Evolutionary conservation across 345 rosid genomes (phyloP), one percentile per base, ranked within the genome.

Genomic region (Mangifera indica): DNA sequence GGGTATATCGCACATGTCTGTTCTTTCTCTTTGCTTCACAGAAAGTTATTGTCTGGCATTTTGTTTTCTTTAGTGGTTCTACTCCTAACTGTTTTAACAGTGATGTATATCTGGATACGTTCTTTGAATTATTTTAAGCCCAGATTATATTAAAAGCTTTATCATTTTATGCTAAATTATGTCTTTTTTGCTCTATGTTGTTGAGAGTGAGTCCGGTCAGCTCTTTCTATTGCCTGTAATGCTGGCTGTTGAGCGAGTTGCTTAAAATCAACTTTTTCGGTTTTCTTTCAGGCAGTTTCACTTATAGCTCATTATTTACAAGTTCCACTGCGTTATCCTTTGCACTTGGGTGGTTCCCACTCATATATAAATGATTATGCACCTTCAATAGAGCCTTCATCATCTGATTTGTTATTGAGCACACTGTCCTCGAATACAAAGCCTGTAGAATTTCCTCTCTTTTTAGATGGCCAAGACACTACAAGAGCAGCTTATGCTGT

Each of bases 401-500:
- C 96, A n/a, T 77, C 87, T 68, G 93, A 91, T 68, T 71, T 81
- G 74, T 72, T 85, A 46, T 76, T 78, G 8, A 72, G 65, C 66
- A 66, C 77, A 8, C 62, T 78, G 78, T 69, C 76, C 21, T 63
- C 81, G 71, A 82, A 82, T 67, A 26, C 51, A 24, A 91, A 80
- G 73, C 78, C 85, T 32, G 85, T 82, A 53, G 96, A 88, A 73
- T 96, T 96, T 81, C 98, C 97, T 9, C 86, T 93, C 74, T 96
- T 89, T 81, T 73, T 96, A 67, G 98, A 96, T 74, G 99, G 99
- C 80, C 99, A 91, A 79, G 99, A 96, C 69, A 82, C 98, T 56
- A 91, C 98, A 69, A 86, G 95, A 83, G 93, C 96, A 59, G 98
- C 99, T 46, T 96, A 96, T 72, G 99, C 93, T 75, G 92, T 96